phyloP scores from a whole-genome alignment of 2,329 filamentous ascomycete species.

The Xylaria sp. region DNA sequence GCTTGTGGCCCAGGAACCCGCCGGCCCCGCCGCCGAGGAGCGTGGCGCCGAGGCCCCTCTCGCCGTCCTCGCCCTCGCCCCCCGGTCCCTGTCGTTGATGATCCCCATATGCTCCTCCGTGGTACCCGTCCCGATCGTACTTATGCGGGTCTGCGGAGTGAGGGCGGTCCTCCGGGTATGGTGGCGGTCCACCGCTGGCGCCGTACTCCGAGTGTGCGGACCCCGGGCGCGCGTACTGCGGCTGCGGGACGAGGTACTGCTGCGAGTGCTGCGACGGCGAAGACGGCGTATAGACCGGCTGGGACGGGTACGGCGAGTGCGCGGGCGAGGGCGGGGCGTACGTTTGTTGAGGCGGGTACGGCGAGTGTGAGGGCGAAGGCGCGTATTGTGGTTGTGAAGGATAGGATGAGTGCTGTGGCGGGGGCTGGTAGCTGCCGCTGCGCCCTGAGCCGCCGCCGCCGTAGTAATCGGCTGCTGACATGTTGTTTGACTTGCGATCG shows the following conservation, averaged over 20 bases:
- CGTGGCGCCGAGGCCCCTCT: slow-evolving; percentile 58
- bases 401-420: slow-evolving; percentile 21
- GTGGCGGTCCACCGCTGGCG: slow-evolving; percentile 8
- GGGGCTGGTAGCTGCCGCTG: slow-evolving; percentile 20
- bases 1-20: slow-evolving; percentile 56
- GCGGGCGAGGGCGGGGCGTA: slow-evolving; percentile 20
- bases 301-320: slow-evolving; percentile 26
- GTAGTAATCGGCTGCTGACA: slow-evolving; percentile 39
- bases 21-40: slow-evolving; percentile 56
- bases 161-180: slow-evolving; percentile 24
- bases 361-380: slow-evolving; percentile 20
- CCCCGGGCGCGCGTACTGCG: slow-evolving; percentile 32
- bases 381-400: slow-evolving; percentile 27
- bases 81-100: slow-evolving; percentile 10
- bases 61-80: slow-evolving; percentile 43
- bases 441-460: slow-evolving; percentile 20
- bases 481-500: slow-evolving; percentile 9
- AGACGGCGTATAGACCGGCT: slow-evolving; percentile 26
- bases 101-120: background rate
- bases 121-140: slow-evolving; percentile 16
- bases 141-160: slow-evolving; percentile 35
- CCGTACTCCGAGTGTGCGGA: slow-evolving; percentile 34
- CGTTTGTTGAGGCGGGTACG: slow-evolving; percentile 23
- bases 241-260: slow-evolving; percentile 29
- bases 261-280: slow-evolving; percentile 23